A percentile compares a stretch with the other conserved stretches of the same genome.
Evolutionary conservation across 106 monocot genomes (phyloP).

Genomic region (Iris macrosiphon): DNA sequence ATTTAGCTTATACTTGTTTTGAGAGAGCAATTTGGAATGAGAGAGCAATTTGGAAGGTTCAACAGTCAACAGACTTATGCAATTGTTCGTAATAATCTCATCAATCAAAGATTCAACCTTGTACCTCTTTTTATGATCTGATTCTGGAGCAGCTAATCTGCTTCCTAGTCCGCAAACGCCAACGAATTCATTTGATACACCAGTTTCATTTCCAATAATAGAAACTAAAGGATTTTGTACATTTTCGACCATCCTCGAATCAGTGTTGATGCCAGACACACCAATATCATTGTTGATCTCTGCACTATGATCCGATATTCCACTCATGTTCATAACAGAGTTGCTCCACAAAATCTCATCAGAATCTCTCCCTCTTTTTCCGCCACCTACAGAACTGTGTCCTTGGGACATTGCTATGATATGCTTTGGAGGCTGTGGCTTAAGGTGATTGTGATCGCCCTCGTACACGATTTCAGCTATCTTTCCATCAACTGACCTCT

Average conservation of each 20-base stretch:
- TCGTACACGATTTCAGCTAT: conserved; percentile 82
- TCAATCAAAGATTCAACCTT: not conserved
- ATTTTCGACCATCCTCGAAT: conserved; percentile 3
- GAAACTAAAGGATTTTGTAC: not conserved
- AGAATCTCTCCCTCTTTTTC: conserved; percentile 7
- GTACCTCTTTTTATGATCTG: conserved; percentile 63
- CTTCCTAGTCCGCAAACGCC: conserved; percentile 4
- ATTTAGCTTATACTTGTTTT: not conserved
- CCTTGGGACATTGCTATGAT: conserved; percentile 6
- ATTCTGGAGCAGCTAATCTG: conserved; percentile 10
- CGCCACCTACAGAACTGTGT: conserved; percentile 10
- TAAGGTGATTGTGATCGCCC: conserved; percentile 79
- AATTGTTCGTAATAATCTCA: not conserved
- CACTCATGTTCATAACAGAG: conserved; percentile 7
- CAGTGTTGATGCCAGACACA: not conserved
- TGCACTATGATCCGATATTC: not conserved
- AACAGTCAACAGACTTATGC: not conserved
- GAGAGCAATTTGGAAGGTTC: not conserved
- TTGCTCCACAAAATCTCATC: not conserved
- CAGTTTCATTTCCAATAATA: not conserved
- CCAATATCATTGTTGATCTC: conserved; percentile 1
- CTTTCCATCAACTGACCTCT: conserved; percentile 61
- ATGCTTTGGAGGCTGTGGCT: conserved; percentile 46
- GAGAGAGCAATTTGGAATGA: too few species aligned
- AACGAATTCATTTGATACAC: not conserved